Conservation (phyloP, 495 filamentous ascomycete genomes). For the Penicillium canariense region DNA sequence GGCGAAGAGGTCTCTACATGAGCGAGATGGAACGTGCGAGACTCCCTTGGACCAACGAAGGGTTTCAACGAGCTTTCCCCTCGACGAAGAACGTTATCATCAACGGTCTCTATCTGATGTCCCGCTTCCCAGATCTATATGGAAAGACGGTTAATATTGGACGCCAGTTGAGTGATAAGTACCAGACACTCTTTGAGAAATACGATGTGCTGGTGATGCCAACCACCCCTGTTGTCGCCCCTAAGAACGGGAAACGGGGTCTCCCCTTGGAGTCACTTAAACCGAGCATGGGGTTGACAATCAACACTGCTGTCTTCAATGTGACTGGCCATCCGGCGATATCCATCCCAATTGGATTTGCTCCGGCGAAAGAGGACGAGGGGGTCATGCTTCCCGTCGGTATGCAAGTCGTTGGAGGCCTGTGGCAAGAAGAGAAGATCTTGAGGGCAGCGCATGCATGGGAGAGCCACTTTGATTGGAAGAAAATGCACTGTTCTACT, state of each 20-base stretch:
- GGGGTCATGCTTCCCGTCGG: slow-evolving; percentile 52
- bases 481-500: slow-evolving; percentile 21
- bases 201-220: slow-evolving; percentile 51
- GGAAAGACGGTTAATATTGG: slow-evolving; percentile 42
- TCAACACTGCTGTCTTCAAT: slow-evolving; percentile 58
- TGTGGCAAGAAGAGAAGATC: slow-evolving; percentile 41
- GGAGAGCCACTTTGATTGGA: slow-evolving; percentile 52
- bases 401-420: slow-evolving; percentile 56
- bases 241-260: slow-evolving; percentile 34
- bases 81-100: slow-evolving; percentile 45
- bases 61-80: slow-evolving; percentile 35
- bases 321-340: slow-evolving; percentile 57
- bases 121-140: slow-evolving; percentile 39
- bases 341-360: slow-evolving; percentile 53
- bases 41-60: slow-evolving; percentile 32
- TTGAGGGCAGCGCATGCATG: slow-evolving; percentile 50
- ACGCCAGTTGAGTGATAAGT: slow-evolving; percentile 42
- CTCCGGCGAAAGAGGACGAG: slow-evolving; percentile 39
- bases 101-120: slow-evolving; percentile 40
- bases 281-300: slow-evolving; percentile 45
- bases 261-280: slow-evolving; percentile 39
- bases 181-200: slow-evolving; percentile 39
- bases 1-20: slow-evolving; percentile 39
- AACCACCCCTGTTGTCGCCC: slow-evolving; percentile 42
- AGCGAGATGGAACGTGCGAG: slow-evolving; percentile 35